Conservation (phyloP, 192 early-diverging fungal genomes). For the Spinellus fusiger region DNA sequence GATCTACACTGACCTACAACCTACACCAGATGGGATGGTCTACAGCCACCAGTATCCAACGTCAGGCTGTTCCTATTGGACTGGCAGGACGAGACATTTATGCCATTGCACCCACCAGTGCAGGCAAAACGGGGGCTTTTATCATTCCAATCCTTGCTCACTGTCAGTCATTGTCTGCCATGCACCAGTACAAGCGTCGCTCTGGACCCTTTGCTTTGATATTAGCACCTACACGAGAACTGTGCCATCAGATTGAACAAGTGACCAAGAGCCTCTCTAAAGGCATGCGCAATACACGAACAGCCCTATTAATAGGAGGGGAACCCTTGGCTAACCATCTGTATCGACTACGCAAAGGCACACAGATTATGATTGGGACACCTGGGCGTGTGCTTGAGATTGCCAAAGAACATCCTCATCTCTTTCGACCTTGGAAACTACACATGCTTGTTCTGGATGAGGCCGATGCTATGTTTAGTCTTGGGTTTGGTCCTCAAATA, state of each 20-base stretch:
- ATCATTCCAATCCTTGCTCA: conserved; percentile 43
- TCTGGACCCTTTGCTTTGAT: conserved; percentile 41
- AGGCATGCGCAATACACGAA: conserved; percentile 45
- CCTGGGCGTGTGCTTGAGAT: conserved; percentile 51
- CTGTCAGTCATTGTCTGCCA: conserved; percentile 20
- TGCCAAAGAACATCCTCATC: conserved; percentile 23
- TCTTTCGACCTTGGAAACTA: conserved; percentile 32
- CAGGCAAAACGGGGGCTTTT: conserved; percentile 48
- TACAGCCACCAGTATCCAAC: conserved; percentile 52
- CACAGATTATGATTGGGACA: conserved; percentile 50
- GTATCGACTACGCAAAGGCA: conserved; percentile 45
- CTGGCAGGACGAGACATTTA: conserved; percentile 45
- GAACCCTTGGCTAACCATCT: conserved; percentile 46
- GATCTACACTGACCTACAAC: not conserved
- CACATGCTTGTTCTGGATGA: conserved; percentile 50
- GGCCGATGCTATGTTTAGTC: conserved; percentile 51
- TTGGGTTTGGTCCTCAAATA: conserved; percentile 48
- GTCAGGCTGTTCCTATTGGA: conserved; percentile 51
- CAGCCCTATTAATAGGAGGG: conserved; percentile 49
- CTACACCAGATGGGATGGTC: conserved; percentile 38
- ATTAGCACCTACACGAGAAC: conserved; percentile 45
- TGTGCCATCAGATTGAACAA: conserved; percentile 45
- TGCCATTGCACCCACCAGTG: conserved; percentile 40
- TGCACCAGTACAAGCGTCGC: conserved; percentile 9
- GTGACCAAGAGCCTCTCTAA: conserved; percentile 30